Conservation (phyloP, 345 rosid species). For the Mallotus nudiflorus region DNA sequence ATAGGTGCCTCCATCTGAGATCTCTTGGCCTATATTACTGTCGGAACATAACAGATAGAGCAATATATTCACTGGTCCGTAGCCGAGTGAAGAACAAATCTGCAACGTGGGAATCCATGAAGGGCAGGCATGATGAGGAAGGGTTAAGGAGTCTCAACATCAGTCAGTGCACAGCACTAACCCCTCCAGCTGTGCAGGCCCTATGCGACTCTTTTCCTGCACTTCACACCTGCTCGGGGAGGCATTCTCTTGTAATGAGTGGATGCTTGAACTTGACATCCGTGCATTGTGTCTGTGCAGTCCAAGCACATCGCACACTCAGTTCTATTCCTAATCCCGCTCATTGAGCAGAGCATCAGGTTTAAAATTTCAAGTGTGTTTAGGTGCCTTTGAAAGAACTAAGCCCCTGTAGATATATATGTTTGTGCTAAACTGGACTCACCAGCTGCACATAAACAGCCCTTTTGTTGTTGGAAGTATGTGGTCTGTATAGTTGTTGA, state of each 20-base stretch:
- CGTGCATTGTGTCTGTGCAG: slow-evolving; percentile 87
- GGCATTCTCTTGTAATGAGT: slow-evolving; percentile 96
- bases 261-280: slow-evolving; percentile 89
- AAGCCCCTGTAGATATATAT: slow-evolving; percentile 9
- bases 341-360: slow-evolving; percentile 36
- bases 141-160: slow-evolving; percentile 90
- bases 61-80: slow-evolving; percentile 80
- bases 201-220: slow-evolving; percentile 92
- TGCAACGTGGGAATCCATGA: slow-evolving; percentile 54
- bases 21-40: slow-evolving; percentile 91
- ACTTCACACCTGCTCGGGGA: slow-evolving; percentile 92
- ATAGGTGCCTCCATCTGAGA: slow-evolving; percentile 65
- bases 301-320: slow-evolving; percentile 60
- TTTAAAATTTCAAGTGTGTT: neutral
- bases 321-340: slow-evolving; percentile 48
- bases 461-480: slow-evolving; percentile 7
- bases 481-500: neutral
- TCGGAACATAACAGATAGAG: slow-evolving; percentile 81
- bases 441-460: slow-evolving; percentile 3
- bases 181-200: slow-evolving; percentile 92
- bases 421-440: neutral
- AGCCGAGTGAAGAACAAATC: slow-evolving; percentile 69
- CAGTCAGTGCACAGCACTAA: slow-evolving; percentile 95
- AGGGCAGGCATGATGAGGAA: slow-evolving; percentile 56
- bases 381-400: neutral